Base-by-base conservation (phyloP, 495 filamentous ascomycete species). In the Aspergillus sclerotioniger region DNA sequence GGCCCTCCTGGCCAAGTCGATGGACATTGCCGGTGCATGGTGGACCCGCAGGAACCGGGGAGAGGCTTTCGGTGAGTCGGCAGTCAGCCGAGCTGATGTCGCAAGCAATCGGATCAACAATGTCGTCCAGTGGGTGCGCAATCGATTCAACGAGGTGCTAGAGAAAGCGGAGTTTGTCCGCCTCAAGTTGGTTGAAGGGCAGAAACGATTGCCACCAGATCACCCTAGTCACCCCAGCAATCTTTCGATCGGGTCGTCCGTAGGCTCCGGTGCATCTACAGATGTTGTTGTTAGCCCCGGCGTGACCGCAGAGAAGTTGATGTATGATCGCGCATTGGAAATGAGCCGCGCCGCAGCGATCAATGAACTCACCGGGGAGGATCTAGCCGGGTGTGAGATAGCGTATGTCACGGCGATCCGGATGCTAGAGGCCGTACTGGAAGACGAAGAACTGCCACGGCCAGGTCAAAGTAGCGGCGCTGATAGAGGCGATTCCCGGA, bases 281-380 rank as follows among this genome's bases (percentile, higher is more conserved):
- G 90, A 89, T 52, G 87, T 90, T 17, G 75, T 83, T n/a, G 81
- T 86, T 13, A 86, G 81, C 45, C 73, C 80, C 0, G 93, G 93
- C 6, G 84, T 97, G 41, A 96, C 92, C 19, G 94, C 94, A 0
- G 94, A 97, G 74, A 96, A 90, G 71, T 73, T 98, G 48, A 98
- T 98, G 95, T 98, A 96, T 63, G 95, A 98, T 61, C 90, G 94
- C 13, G 94, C 94, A 3, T 72, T 96, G 20, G 94, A 98, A 70
- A 96, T 98, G 94, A 96, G 91, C 62, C 86, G 91, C 37, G 83
- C 90, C 2, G 92, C 94, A 6, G 94, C 94, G 3, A 93, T 98
- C 67, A 96, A 92, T 63, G 94, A 98, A 73, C 87, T 98, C 52
- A 90, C 93, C 8, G 88, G 90, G 50, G 90, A 95, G 56, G 92